phyloP scores from a whole-genome alignment of 345 rosid species.

The Toxicodendron radicans region DNA sequence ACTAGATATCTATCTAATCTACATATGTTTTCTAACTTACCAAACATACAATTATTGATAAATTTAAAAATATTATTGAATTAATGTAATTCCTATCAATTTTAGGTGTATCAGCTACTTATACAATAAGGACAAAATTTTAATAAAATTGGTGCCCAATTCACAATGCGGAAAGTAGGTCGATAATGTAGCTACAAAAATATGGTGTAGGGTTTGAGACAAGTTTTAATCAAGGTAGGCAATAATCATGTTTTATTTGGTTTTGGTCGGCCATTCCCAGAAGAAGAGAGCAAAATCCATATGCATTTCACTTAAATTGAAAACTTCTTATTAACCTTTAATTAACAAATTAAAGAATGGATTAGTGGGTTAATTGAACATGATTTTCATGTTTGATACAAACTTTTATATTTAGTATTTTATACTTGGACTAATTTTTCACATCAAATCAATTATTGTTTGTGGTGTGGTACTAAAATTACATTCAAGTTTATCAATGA shows the following conservation, averaged over 20 bases:
- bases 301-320: too few species aligned
- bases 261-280: slow-evolving; percentile 8
- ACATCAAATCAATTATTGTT: not conserved
- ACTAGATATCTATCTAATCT: too few species aligned
- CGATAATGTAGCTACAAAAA: too few species aligned
- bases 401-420: not conserved
- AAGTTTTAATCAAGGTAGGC: slow-evolving; percentile 13
- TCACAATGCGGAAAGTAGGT: too few species aligned
- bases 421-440: not conserved
- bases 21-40: too few species aligned
- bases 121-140: not conserved
- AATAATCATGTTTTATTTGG: slow-evolving; percentile 2
- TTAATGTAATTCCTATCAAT: too few species aligned
- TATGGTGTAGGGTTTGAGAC: slow-evolving; percentile 9
- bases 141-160: slow-evolving; percentile 19
- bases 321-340: too few species aligned
- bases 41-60: too few species aligned
- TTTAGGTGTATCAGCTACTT: too few species aligned
- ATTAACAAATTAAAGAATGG: too few species aligned
- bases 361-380: too few species aligned
- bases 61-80: too few species aligned
- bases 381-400: slow-evolving; percentile 1
- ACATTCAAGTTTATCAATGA: slow-evolving; percentile 7
- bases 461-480: not conserved
- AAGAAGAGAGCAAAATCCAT: not conserved